These are phyloP conservation scores for Cordyceps cateniannulata DNA, from an alignment of 2,329 filamentous ascomycete species.

Conservation along the genomic window DNA sequence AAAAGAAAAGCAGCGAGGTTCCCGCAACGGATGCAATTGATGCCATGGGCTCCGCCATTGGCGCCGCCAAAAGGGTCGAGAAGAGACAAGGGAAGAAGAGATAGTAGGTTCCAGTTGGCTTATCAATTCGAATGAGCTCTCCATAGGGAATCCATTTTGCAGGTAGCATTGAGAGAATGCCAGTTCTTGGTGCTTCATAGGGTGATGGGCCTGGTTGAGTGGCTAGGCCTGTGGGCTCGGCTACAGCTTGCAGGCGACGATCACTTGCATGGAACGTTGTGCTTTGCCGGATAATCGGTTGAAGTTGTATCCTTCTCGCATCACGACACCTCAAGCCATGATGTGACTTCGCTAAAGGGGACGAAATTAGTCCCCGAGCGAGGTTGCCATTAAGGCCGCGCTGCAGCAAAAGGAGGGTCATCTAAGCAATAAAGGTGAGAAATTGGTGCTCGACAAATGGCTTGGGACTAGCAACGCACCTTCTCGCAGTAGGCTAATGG, in stretches of 20 bases:
- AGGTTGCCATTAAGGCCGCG: neutral
- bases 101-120: conserved; percentile 76
- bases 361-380: neutral
- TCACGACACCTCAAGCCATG: neutral
- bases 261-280: neutral
- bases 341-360: neutral
- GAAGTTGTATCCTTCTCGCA: neutral
- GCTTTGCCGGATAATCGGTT: neutral
- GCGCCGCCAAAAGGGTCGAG: conserved; percentile 73
- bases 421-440: neutral
- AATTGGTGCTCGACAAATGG: neutral
- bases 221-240: neutral
- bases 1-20: conserved; percentile 64
- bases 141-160: conserved; percentile 51
- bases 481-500: neutral
- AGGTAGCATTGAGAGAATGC: conserved; percentile 65
- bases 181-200: conserved; percentile 67
- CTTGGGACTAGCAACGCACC: neutral
- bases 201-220: conserved; percentile 15
- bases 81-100: conserved; percentile 82
- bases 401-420: neutral
- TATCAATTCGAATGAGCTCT: conserved; percentile 68
- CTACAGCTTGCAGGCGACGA: conserved; percentile 5
- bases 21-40: conserved; percentile 54
- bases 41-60: conserved; percentile 56